Evolutionary conservation across 1,284 basidiomycete species (phyloP), one percentile per base, ranked within the genome.

Genomic region (Trichosporon asahii): DNA sequence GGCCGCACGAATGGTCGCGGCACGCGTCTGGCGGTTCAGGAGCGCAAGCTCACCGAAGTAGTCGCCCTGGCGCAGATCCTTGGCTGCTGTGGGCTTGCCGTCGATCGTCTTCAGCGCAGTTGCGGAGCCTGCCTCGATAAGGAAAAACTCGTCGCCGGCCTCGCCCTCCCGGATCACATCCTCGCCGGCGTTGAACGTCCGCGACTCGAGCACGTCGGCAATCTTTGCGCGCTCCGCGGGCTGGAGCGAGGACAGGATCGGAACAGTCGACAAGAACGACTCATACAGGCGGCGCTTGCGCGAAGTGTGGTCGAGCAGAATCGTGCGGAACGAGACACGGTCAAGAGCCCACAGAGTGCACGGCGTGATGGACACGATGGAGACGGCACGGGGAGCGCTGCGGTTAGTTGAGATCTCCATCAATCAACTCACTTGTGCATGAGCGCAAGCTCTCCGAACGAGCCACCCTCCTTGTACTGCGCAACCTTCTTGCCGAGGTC

Each of bases 301-400:
- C 75, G 94, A 91, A 44, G 93, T 93, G 70, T 86, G 85, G 80
- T 83, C 70, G 5, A 61, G 67, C 66, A 99, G 91, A 83, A 99
- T 98, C n/a, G 94, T 96, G 53, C 96, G 90, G 90, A 99, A 99
- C 0, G 95, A 98, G 77, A 97, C 94, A 67, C 96, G 91, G 85
- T 99, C 96, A 70, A 99, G 86, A 6, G 93, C 91, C 96, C 96
- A 99, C 37, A 98, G 86, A 7, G 91, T 94, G 66, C 92, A 95
- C 0, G 88, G 85, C 68, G 92, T 90, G 49, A 91, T 89, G 3
- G 95, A 90, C 33, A 98, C 85, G 64, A 99, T 94, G 2, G 94
- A 94, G 4, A 97, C 96, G 5, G 95, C 94, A 64, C 96, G 91
- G 35, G 94, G 94, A 77, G 97, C 94, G 63, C 84, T 85, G 69